phyloP scores from a whole-genome alignment of 192 early-diverging fungal genomes.

The Gaertneriomyces semiglobifer region DNA sequence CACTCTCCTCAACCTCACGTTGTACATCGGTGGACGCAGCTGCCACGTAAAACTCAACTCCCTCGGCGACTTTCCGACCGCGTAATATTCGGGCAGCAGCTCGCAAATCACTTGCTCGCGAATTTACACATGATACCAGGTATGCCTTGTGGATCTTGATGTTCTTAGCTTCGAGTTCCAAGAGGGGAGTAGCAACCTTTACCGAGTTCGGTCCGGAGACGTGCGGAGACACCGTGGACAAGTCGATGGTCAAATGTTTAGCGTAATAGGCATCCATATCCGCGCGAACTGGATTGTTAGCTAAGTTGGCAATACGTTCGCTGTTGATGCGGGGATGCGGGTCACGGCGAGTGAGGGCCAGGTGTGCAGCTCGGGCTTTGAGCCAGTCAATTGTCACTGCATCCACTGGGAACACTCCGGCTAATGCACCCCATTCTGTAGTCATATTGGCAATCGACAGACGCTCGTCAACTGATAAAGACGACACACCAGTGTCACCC shows the following conservation, averaged over 20 bases:
- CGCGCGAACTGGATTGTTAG: constrained; percentile 27
- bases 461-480: constrained; percentile 80
- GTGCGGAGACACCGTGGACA: constrained; percentile 80
- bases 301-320: constrained; percentile 31
- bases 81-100: constrained; percentile 76
- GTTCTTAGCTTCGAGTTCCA: constrained; percentile 65
- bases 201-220: constrained; percentile 96
- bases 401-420: constrained; percentile 95
- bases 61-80: constrained; percentile 65
- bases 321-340: constrained; percentile 46
- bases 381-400: constrained; percentile 71
- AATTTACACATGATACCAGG: constrained; percentile 93
- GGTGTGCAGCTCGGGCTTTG: constrained; percentile 56
- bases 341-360: constrained; percentile 13
- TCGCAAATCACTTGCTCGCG: constrained; percentile 81
- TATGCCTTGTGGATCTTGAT: constrained; percentile 95
- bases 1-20: constrained; percentile 73
- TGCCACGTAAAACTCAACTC: constrained; percentile 93
- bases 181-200: constrained; percentile 82
- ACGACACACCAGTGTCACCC: constrained; percentile 57
- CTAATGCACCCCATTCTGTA: constrained; percentile 98
- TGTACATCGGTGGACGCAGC: constrained; percentile 92
- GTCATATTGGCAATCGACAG: constrained; percentile 99
- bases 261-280: constrained; percentile 68
- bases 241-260: constrained; percentile 83